Base-by-base conservation (phyloP, 805 yeast genomes). In the Candida ponderosae region DNA sequence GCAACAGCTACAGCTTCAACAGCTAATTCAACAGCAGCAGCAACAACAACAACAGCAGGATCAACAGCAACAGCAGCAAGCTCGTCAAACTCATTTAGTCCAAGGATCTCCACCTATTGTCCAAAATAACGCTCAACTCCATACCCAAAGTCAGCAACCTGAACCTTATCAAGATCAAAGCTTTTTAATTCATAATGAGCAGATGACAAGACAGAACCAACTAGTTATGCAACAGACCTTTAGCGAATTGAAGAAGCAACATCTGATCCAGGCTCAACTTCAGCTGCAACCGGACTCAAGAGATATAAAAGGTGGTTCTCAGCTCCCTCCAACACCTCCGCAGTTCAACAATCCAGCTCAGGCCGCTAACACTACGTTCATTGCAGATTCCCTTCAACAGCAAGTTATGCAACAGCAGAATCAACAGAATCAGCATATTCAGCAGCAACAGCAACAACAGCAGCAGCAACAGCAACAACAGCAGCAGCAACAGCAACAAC, bases 21-120 rank as follows among this genome's bases (percentile, higher is more conserved):
- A 29, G 20, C 43, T 31, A 15, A 37, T 26, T n/a, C 43, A 34
- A 17, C 44, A 39, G 17, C 36, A 31, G 17, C 43, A 37, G 18
- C 38, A 40, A 8, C 47, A 39, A 23, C 42, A 36, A 35, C 47
- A 36, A 32, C 41, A 37, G 15, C 44, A 37, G 16, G 33, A 31
- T 11, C 41, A 41, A 36, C 44, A 32, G 15, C 42, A 40, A 19
- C 48, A 44, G 24, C 27, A 32, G n/a, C 43, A 39, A 10, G 33
- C 32, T 17, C 34, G 27, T 6, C 27, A 27, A 32, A 36, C 37
- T 15, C 35, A 33, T 18, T 19, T 38, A 15, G 35, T 37, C 15
- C 26, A n/a, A n/a, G n/a, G n/a, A n/a, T n/a, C n/a, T n/a, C n/a
- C 41, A 6, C 29, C 31, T 10, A 29, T 40, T n/a, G 35, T 39